Evolutionary conservation across 2,329 filamentous ascomycete species (phyloP).

Genomic region (Pseudomassariella vexata): DNA sequence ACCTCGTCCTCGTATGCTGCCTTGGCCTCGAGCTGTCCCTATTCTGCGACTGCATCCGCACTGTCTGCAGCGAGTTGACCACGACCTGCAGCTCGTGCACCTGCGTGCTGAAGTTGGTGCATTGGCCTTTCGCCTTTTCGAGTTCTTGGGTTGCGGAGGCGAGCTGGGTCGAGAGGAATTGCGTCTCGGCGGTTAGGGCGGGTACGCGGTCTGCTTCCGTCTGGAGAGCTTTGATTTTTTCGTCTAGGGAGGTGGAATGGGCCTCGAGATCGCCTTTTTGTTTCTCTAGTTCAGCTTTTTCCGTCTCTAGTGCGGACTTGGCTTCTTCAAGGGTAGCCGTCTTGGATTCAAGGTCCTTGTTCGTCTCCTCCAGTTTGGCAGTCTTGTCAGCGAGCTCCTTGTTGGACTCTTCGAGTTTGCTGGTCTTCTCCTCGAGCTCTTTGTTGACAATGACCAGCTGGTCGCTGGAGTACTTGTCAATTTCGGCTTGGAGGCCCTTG

Average conservation of each 20-base stretch:
- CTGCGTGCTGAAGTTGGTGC: slow-evolving; percentile 8
- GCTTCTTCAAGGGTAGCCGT: slow-evolving; percentile 6
- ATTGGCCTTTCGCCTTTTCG: slow-evolving; percentile 6
- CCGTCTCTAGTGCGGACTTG: slow-evolving; percentile 11
- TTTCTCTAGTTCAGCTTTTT: slow-evolving; percentile 7
- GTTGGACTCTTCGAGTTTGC: slow-evolving; percentile 16
- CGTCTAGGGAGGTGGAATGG: slow-evolving; percentile 5
- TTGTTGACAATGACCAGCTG: slow-evolving; percentile 10
- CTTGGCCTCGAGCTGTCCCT: slow-evolving; percentile 19
- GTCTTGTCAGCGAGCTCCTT: slow-evolving; percentile 15
- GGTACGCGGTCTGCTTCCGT: slow-evolving; percentile 16
- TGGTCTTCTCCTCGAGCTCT: slow-evolving; percentile 10
- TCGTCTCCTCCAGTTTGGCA: slow-evolving; percentile 14
- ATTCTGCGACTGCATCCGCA: slow-evolving; percentile 13
- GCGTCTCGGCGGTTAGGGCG: slow-evolving; percentile 15
- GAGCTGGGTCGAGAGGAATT: slow-evolving; percentile 12
- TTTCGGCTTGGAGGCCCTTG: slow-evolving; percentile 18
- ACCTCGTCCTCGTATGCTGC: slow-evolving; percentile 19
- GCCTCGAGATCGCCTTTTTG: slow-evolving; percentile 5
- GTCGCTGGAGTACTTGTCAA: slow-evolving; percentile 18
- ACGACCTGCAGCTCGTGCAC: slow-evolving; percentile 13
- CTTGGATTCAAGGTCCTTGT: slow-evolving; percentile 5
- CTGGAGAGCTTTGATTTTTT: slow-evolving; percentile 4
- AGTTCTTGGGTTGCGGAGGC: slow-evolving; percentile 10
- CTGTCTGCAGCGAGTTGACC: slow-evolving; percentile 10